These are phyloP conservation scores for Telfairia occidentalis DNA, from an alignment of 331 rosid species.

Conservation along the genomic window DNA sequence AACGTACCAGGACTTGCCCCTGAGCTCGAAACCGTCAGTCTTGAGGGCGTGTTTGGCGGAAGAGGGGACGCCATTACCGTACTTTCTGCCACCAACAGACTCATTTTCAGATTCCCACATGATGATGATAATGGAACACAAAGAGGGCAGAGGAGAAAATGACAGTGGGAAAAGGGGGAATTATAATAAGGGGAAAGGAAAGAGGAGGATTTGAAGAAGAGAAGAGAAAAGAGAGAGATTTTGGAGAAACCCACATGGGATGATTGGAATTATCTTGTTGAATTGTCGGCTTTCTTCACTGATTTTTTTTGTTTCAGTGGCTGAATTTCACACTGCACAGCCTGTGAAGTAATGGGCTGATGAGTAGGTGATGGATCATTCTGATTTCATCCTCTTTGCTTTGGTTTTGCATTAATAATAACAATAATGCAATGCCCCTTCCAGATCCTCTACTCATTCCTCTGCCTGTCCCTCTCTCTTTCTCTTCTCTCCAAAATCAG, in stretches of 20 bases:
- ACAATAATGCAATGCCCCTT: too few species aligned
- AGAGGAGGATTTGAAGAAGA: conserved; percentile 4
- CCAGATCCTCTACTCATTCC: not conserved
- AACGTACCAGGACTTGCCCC: conserved; percentile 76
- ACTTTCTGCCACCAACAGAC: conserved; percentile 40
- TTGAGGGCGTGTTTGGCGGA: conserved; percentile 57
- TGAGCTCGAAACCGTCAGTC: conserved; percentile 76
- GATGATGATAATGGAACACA: conserved; percentile 14
- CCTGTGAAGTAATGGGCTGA: conserved; percentile 81
- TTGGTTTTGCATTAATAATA: conserved; percentile 4
- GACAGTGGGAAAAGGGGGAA: not conserved
- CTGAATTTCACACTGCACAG: conserved; percentile 28
- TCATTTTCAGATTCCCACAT: conserved; percentile 98
- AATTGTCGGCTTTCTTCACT: conserved; percentile 49
- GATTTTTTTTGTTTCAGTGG: conserved; percentile 22
- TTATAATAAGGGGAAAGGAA: not conserved
- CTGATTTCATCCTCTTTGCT: conserved; percentile 17
- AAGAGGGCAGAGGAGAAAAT: conserved; percentile 8
- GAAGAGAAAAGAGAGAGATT: conserved; percentile 8
- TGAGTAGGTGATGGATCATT: conserved; percentile 26
- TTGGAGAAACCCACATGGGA: conserved; percentile 55
- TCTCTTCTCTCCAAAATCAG: not conserved
- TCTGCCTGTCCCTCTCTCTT: not conserved
- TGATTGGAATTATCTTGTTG: conserved; percentile 48
- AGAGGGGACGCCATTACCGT: conserved; percentile 50